Evolutionary conservation across 139 green algal genomes (phyloP).

Genomic region (Chlamydomonas sp.): DNA sequence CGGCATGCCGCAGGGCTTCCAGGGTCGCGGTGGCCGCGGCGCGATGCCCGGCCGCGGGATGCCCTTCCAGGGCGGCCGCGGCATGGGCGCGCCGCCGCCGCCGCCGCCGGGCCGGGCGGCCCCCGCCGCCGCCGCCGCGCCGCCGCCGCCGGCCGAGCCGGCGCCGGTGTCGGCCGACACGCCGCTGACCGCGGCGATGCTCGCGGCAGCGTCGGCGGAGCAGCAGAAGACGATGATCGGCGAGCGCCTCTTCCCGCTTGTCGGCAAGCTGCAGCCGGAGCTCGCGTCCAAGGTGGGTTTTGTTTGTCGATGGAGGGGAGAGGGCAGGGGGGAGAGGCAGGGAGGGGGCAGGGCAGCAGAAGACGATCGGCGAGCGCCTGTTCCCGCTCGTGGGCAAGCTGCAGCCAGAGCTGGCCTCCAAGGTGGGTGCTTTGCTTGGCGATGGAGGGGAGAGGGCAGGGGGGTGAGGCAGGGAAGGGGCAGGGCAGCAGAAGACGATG

Average conservation of each 20-base stretch:
- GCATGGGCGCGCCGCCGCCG: neutral
- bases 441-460: too few relatives aligned
- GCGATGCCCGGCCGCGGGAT: neutral
- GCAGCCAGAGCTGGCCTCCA: slow-evolving; percentile 79
- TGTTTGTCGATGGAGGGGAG: too few relatives aligned
- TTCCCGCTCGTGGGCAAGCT: slow-evolving; percentile 68
- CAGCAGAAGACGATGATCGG: slow-evolving; percentile 87
- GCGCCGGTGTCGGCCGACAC: slow-evolving; percentile 17
- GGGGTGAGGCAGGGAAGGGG: too few relatives aligned
- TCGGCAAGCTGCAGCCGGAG: slow-evolving; percentile 62
- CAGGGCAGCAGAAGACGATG: slow-evolving; percentile 88
- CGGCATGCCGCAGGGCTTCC: slow-evolving; percentile 22
- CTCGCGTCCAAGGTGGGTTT: slow-evolving; percentile 87
- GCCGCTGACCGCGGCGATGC: slow-evolving; percentile 51
- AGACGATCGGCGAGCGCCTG: slow-evolving; percentile 82
- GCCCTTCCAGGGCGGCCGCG: neutral
- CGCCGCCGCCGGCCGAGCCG: slow-evolving; percentile 23
- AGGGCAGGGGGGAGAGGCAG: too few relatives aligned
- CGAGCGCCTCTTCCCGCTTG: slow-evolving; percentile 81
- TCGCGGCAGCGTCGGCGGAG: slow-evolving; percentile 68
- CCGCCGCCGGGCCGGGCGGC: neutral
- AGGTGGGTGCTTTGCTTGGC: too few relatives aligned
- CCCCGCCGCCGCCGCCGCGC: neutral
- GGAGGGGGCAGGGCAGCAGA: too few relatives aligned
- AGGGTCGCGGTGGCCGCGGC: slow-evolving; percentile 23